These are phyloP conservation scores for Boletales sp. DNA, from an alignment of 768 basidiomycete species.

Conservation along the genomic window DNA sequence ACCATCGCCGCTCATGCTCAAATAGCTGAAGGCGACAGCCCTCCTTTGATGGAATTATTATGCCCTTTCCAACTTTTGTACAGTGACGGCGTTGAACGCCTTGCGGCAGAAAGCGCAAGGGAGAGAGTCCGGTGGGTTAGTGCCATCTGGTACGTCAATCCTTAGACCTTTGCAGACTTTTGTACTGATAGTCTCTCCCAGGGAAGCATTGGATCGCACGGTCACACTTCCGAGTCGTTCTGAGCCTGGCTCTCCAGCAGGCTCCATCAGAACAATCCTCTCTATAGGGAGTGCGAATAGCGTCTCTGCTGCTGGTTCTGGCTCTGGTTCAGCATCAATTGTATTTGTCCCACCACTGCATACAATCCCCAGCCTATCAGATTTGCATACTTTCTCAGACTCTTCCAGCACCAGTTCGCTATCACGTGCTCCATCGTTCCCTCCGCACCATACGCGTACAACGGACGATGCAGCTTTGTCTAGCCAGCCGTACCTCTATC, in stretches of 20 bases:
- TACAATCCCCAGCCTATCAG: conserved; percentile 66
- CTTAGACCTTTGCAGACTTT: neutral
- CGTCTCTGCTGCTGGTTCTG: conserved; percentile 29
- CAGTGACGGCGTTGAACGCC: conserved; percentile 81
- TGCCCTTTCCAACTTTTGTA: conserved; percentile 93
- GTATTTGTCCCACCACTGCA: conserved; percentile 76
- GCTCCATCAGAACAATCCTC: conserved; percentile 67
- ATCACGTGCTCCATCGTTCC: conserved; percentile 44
- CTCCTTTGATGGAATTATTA: conserved; percentile 62
- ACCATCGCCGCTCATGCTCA: conserved; percentile 75
- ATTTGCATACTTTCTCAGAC: conserved; percentile 48
- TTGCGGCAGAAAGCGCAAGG: conserved; percentile 84
- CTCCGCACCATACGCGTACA: conserved; percentile 60
- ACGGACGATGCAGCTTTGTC: conserved; percentile 72
- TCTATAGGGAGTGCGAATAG: conserved; percentile 48
- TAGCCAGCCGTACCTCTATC: conserved; percentile 63
- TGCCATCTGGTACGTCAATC: conserved; percentile 67
- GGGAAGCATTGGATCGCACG: conserved; percentile 76
- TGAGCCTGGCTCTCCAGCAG: conserved; percentile 41
- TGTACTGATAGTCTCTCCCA: conserved; percentile 26
- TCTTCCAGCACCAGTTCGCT: conserved; percentile 37
- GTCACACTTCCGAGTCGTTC: conserved; percentile 47
- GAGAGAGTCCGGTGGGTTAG: conserved; percentile 91
- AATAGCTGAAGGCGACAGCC: conserved; percentile 38
- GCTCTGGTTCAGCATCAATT: conserved; percentile 62